These are phyloP conservation scores for Acanthamoeba royreba DNA, from an alignment of 208 protist genomes.

Conservation along the genomic window DNA sequence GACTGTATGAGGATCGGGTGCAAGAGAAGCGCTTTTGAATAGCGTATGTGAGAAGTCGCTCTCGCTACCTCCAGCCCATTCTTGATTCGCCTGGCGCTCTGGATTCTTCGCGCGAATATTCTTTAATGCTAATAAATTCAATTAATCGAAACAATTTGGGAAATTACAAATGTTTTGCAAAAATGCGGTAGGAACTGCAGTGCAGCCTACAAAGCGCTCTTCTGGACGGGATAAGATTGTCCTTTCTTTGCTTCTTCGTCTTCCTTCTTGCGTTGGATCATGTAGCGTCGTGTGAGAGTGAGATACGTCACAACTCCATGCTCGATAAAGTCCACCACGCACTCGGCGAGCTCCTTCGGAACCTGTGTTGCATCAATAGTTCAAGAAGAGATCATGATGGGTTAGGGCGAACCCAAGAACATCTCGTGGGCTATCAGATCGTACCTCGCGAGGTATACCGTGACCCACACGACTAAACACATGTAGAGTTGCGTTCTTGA, in stretches of 20 bases:
- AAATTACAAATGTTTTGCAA: no score
- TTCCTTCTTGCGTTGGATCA: not conserved
- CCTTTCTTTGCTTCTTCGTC: not conserved
- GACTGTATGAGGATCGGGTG: no score
- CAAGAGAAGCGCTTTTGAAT: no score
- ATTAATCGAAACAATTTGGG: no score
- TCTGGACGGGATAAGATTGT: no score
- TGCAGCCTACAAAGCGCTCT: no score
- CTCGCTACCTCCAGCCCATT: no score
- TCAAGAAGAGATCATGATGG: not conserved
- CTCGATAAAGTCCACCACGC: not conserved
- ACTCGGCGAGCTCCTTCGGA: not conserved
- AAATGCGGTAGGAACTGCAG: no score
- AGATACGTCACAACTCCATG: not conserved
- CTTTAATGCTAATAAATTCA: no score
- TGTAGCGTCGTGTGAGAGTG: not conserved
- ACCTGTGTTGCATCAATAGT: not conserved
- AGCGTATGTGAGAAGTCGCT: no score
- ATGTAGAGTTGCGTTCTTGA: not conserved
- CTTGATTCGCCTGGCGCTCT: no score
- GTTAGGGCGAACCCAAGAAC: not conserved
- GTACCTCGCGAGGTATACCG: not conserved
- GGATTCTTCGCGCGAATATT: no score
- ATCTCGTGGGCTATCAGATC: not conserved
- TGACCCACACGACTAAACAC: conserved; percentile 3